A percentile compares a stretch with the other conserved stretches of the same genome.
Conservation (phyloP, 2,329 filamentous ascomycete species). For the Elsinoe fawcettii region DNA sequence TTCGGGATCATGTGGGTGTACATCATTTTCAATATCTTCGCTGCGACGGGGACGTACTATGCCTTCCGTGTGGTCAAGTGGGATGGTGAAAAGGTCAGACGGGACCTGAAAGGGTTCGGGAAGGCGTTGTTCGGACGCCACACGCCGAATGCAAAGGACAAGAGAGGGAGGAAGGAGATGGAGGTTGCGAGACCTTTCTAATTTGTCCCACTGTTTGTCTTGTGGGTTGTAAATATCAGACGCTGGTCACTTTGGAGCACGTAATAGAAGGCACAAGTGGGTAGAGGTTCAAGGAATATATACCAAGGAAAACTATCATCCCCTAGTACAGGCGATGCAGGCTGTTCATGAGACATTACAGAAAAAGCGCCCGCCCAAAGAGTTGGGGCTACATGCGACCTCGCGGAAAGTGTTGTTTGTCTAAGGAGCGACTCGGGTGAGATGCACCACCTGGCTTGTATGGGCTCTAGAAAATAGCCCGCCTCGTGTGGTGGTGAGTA, state of each 20-base stretch:
- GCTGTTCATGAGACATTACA: neutral
- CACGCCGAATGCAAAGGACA: neutral
- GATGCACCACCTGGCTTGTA: neutral
- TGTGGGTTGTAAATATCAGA: neutral
- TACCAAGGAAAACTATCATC: neutral
- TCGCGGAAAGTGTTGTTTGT: too few relatives aligned
- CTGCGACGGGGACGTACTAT: too few relatives aligned
- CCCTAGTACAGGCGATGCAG: neutral
- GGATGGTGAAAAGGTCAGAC: neutral
- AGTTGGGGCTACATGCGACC: too few relatives aligned
- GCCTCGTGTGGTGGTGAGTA: neutral
- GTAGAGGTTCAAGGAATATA: neutral
- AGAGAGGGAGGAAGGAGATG: neutral
- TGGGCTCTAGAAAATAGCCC: neutral
- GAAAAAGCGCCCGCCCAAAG: too few relatives aligned
- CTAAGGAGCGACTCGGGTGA: slow-evolving; percentile 2
- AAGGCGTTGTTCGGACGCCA: neutral
- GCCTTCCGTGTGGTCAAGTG: slow-evolving; percentile 37
- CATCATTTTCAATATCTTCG: slow-evolving; percentile 54
- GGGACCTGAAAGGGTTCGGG: neutral
- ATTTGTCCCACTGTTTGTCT: too few relatives aligned
- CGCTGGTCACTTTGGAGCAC: too few relatives aligned
- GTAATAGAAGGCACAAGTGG: too few relatives aligned
- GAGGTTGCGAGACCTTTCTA: neutral
- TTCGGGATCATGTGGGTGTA: slow-evolving; percentile 63